Percentiles rank a stretch among this genome's conserved stretches.
Conservation (phyloP, 2,329 filamentous ascomycete species). For the Xylariaceae sp. region DNA sequence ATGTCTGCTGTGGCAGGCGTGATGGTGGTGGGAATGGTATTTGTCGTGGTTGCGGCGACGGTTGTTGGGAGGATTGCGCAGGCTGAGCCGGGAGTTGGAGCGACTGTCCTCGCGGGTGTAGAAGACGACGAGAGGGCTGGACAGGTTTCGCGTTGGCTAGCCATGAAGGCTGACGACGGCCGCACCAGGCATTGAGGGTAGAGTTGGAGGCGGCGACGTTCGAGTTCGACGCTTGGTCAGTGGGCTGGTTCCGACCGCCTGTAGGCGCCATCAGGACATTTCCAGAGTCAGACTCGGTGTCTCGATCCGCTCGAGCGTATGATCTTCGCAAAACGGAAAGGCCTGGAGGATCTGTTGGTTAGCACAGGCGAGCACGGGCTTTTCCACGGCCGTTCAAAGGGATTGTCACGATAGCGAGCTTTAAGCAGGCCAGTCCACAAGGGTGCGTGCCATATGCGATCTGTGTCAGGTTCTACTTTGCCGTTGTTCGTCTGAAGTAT, state of each 20-base stretch:
- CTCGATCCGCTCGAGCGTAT: not conserved
- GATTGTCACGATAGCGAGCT: too few relatives aligned
- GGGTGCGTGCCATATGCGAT: too few relatives aligned
- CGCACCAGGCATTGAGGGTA: constrained; percentile 36
- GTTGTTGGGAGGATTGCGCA: constrained; percentile 5
- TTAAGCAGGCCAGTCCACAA: too few relatives aligned
- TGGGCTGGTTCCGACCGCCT: constrained; percentile 9
- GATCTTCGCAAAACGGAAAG: not conserved
- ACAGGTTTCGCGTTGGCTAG: constrained; percentile 26
- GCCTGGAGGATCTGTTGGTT: not conserved
- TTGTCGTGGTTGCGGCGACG: not conserved
- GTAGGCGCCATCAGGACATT: constrained; percentile 16
- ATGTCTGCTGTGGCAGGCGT: too few relatives aligned
- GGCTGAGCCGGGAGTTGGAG: constrained; percentile 5
- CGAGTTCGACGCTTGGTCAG: not conserved
- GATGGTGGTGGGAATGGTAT: not conserved
- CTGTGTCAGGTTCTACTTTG: too few relatives aligned
- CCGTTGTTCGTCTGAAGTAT: too few relatives aligned
- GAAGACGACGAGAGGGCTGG: constrained; percentile 25
- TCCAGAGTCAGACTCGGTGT: not conserved
- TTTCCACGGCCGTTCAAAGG: too few relatives aligned
- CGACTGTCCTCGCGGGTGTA: constrained; percentile 9
- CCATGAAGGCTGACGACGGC: constrained; percentile 31
- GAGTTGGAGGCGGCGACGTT: constrained; percentile 37
- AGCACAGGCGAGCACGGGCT: not conserved